Percentiles rank a stretch among this genome's conserved stretches.
Conservation (phyloP, 768 basidiomycete genomes). For the Aureoboletus auriporus region DNA sequence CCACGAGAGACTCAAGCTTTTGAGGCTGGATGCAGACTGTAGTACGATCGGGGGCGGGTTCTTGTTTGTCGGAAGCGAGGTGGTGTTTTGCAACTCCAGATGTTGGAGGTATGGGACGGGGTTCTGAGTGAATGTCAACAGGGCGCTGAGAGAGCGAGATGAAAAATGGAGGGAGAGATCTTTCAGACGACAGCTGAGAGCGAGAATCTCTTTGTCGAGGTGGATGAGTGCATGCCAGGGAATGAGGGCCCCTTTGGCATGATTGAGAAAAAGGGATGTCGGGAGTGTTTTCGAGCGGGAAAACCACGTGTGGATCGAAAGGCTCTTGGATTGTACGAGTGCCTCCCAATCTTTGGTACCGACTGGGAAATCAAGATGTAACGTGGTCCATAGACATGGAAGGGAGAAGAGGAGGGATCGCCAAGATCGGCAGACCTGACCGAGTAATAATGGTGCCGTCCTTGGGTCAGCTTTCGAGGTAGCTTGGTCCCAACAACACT, state of each 20-base stretch:
- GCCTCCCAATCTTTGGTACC: constrained; percentile 20
- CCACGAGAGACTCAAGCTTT: constrained; percentile 26
- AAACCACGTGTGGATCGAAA: constrained; percentile 28
- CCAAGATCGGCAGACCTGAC: constrained; percentile 30
- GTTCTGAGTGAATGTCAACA: constrained; percentile 26
- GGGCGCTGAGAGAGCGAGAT: constrained; percentile 20
- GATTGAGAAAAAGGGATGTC: constrained; percentile 22
- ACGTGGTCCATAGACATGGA: constrained; percentile 20
- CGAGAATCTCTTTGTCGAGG: constrained; percentile 28
- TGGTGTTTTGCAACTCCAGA: constrained; percentile 26
- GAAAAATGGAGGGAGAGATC: constrained; percentile 20
- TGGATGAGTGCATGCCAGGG: constrained; percentile 25
- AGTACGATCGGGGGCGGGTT: constrained; percentile 22
- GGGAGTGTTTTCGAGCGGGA: constrained; percentile 29
- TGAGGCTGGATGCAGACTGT: constrained; percentile 26
- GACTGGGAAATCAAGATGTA: constrained; percentile 23
- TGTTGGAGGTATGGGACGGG: constrained; percentile 20
- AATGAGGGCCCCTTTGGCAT: constrained; percentile 18
- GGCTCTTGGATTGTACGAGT: constrained; percentile 22
- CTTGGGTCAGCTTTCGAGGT: constrained; percentile 9
- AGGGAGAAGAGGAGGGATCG: constrained; percentile 27
- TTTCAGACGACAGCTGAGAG: constrained; percentile 20
- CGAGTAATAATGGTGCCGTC: constrained; percentile 22
- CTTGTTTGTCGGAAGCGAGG: constrained; percentile 21
- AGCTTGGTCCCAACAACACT: constrained; percentile 13